These are phyloP conservation scores for Protomyces lactucae-debilis DNA, from an alignment of 1,139 yeast species.

Conservation along the genomic window DNA sequence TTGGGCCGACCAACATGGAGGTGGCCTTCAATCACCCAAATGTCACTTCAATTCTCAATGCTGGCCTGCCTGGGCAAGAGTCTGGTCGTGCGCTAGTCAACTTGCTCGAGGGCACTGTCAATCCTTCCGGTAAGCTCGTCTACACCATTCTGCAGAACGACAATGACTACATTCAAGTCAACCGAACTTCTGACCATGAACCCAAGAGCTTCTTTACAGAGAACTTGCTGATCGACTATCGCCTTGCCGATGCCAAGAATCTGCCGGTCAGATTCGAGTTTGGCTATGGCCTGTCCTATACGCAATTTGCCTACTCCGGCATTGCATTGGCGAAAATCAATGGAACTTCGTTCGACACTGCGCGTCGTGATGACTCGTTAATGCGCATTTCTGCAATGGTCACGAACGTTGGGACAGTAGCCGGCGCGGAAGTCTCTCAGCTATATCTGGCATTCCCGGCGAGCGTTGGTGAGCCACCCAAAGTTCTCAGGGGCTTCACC, in stretches of 20 bases:
- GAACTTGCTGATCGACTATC: constrained; percentile 46
- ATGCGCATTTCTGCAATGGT: constrained; percentile 50
- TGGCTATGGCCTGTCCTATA: constrained; percentile 58
- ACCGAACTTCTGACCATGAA: constrained; percentile 25
- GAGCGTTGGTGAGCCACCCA: constrained; percentile 40
- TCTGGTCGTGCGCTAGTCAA: constrained; percentile 49
- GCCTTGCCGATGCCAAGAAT: constrained; percentile 52
- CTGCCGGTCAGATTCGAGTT: constrained; percentile 57
- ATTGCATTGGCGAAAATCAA: background rate
- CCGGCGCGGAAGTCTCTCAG: constrained; percentile 50
- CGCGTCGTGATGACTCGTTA: constrained; percentile 1
- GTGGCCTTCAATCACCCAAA: constrained; percentile 55
- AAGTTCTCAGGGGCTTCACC: constrained; percentile 56
- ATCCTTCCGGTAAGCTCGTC: constrained; percentile 61
- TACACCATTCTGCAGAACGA: constrained; percentile 57
- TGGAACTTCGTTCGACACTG: background rate
- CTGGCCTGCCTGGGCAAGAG: constrained; percentile 58
- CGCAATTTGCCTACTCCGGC: constrained; percentile 43
- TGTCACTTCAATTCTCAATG: constrained; percentile 53
- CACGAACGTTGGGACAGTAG: constrained; percentile 44
- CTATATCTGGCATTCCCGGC: constrained; percentile 49
- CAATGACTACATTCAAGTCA: constrained; percentile 45
- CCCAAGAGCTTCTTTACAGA: constrained; percentile 46
- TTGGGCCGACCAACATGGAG: constrained; percentile 59
- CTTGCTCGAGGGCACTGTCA: constrained; percentile 52